Conservation (phyloP, 805 yeast species). For the Starmerella powellii region DNA sequence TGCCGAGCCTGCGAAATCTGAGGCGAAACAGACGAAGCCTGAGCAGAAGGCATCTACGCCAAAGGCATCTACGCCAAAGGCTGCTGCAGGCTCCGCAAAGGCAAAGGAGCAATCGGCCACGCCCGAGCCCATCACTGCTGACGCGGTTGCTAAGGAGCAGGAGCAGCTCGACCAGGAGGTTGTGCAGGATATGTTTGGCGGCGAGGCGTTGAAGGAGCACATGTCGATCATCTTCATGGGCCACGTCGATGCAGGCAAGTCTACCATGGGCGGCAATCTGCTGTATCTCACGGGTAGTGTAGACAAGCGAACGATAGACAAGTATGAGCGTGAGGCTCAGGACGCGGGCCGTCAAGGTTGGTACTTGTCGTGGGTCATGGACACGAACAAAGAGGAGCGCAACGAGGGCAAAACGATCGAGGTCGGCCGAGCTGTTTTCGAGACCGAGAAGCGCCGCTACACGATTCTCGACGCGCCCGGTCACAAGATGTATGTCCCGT, state of each 20-base stretch:
- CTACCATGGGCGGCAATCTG: constrained; percentile 98
- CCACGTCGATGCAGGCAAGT: constrained; percentile 98
- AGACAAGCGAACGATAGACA: constrained; percentile 96
- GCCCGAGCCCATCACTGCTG: constrained; percentile 18
- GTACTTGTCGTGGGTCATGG: constrained; percentile 99
- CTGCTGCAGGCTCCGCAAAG: neutral
- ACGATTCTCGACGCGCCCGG: constrained; percentile 99
- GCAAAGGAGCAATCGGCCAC: neutral
- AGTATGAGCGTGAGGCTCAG: constrained; percentile 95
- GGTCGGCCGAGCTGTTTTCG: constrained; percentile 95
- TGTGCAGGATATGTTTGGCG: constrained; percentile 82
- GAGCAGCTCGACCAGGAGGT: constrained; percentile 49
- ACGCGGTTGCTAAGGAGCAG: constrained; percentile 24
- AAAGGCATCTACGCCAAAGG: neutral
- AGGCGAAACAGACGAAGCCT: neutral
- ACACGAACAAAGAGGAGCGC: constrained; percentile 97
- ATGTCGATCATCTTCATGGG: constrained; percentile 97
- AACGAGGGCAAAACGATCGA: constrained; percentile 98
- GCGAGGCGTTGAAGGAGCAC: constrained; percentile 57
- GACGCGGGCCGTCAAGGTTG: constrained; percentile 99
- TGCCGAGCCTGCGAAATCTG: neutral
- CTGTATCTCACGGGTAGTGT: constrained; percentile 90
- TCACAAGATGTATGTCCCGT: constrained; percentile 96
- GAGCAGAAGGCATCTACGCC: neutral
- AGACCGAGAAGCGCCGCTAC: constrained; percentile 95